Base-by-base conservation (phyloP, 257 asterid species). In the Plantago elongata region DNA sequence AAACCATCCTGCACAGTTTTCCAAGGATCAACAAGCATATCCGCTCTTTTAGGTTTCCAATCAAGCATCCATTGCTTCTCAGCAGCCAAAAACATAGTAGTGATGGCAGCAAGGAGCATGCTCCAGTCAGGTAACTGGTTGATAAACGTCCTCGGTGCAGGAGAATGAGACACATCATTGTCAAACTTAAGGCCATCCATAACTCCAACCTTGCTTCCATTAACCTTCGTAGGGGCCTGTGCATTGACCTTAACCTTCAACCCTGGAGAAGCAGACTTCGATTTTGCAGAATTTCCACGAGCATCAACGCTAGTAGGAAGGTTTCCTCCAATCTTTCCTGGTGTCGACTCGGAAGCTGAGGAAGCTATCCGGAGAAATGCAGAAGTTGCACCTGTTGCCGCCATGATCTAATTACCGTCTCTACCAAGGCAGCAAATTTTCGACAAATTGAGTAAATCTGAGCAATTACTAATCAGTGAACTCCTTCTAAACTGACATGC, bases 21-120 rank as follows among this genome's bases (percentile, higher is more conserved):
- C 56, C 99, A 93, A 43, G 95, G 91, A 66, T 89, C 99, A 68
- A 60, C 71, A 65, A 89, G 85, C 84, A 77, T 75, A 66, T 93
- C 96, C 50, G 96, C 66, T 62, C 97, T 80, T 74, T 89, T 93
- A 10, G 97, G 89, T 69, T 93, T 93, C 97, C 96, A 89, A 74
- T 93, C 99, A 83, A 93, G 91, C 97, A 93, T 93, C 99, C 99
- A 93, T 75, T 89, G 99, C 80, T 89, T 93, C 79, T 93, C 99
- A n/a, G 99, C 99, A 9, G 99, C 99, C 82, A 93, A 77, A 82
- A 93, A 93, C 61, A 93, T 77, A n/a, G 99, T 93, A 0, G 99
- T 93, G 62, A 93, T 83, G 57, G 99, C 97, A 30, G 97, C 99
- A 72, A 93, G 99, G 67, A 93, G 96, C 96, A 93, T 87, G 78